Conservation (phyloP, 495 filamentous ascomycete species). For the Podospora bellae-mahoneyi region DNA sequence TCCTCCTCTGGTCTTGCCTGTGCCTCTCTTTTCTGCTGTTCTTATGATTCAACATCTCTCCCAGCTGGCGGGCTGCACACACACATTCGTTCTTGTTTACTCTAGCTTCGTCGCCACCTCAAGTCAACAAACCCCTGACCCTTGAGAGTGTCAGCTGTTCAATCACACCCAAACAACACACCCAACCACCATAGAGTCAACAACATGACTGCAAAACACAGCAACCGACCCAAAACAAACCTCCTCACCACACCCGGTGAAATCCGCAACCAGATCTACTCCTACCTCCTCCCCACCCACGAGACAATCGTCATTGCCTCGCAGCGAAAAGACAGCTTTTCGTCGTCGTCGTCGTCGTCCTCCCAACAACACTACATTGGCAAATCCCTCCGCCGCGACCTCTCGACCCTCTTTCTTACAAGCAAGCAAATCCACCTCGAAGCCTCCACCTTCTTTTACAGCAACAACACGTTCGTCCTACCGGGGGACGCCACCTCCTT, state of each 20-base stretch:
- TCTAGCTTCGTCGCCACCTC: background rate
- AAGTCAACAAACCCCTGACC: background rate
- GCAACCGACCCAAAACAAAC: background rate
- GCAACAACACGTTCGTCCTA: conserved; percentile 10
- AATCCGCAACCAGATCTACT: conserved; percentile 26
- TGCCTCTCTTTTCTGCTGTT: background rate
- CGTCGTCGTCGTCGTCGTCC: background rate
- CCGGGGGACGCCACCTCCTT: conserved; percentile 8
- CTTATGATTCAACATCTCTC: background rate
- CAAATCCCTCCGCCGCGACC: conserved; percentile 12
- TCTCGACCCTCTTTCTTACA: conserved; percentile 16
- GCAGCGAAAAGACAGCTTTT: background rate
- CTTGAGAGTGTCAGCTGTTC: background rate
- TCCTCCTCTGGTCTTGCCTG: background rate
- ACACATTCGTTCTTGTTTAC: background rate
- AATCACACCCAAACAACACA: background rate
- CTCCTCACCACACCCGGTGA: conserved; percentile 20
- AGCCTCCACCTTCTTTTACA: conserved; percentile 22
- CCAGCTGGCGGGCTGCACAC: background rate
- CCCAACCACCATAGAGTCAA: background rate
- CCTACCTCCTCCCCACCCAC: conserved; percentile 12
- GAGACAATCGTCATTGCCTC: conserved; percentile 14
- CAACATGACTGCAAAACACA: background rate
- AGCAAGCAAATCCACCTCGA: conserved; percentile 18
- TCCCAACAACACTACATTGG: background rate